Conservation (phyloP, 164 flowering plant genomes). For the Stephania yunnanensis region DNA sequence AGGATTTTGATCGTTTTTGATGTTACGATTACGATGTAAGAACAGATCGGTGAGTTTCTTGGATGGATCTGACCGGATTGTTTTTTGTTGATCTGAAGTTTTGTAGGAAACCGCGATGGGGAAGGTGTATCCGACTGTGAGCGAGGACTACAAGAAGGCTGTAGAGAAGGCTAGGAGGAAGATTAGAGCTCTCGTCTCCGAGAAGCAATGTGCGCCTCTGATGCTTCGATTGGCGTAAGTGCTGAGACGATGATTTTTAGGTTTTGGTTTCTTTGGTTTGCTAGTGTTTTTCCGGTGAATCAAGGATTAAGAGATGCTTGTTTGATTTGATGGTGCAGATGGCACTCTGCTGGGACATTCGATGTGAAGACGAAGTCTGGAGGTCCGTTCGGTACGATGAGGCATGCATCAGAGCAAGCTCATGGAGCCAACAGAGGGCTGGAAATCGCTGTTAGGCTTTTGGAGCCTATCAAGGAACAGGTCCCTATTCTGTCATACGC, state of each 20-base stretch:
- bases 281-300: background rate
- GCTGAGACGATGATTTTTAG: background rate
- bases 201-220: conserved; percentile 84
- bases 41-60: background rate
- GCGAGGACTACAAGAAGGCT: conserved; percentile 71
- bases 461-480: conserved; percentile 80
- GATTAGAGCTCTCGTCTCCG: conserved; percentile 76
- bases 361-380: conserved; percentile 73
- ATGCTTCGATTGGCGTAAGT: conserved; percentile 87
- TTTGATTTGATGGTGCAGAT: conserved; percentile 32
- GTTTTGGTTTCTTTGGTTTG: background rate
- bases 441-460: conserved; percentile 68
- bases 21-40: background rate
- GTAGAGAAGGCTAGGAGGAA: conserved; percentile 70
- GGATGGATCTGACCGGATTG: background rate
- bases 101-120: conserved; percentile 38
- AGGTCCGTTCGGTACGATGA: conserved; percentile 95
- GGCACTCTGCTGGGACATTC: conserved; percentile 96
- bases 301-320: background rate
- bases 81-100: conserved; percentile 4
- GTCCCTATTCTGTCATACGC: conserved; percentile 68
- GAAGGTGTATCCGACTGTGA: conserved; percentile 76
- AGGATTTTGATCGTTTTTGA: too few species aligned
- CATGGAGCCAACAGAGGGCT: conserved; percentile 82
- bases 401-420: conserved; percentile 43